Evolutionary conservation across 176 grass and related monocot species (phyloP), one percentile per base, ranked within the genome.

Genomic region (Aechmea fasciata): DNA sequence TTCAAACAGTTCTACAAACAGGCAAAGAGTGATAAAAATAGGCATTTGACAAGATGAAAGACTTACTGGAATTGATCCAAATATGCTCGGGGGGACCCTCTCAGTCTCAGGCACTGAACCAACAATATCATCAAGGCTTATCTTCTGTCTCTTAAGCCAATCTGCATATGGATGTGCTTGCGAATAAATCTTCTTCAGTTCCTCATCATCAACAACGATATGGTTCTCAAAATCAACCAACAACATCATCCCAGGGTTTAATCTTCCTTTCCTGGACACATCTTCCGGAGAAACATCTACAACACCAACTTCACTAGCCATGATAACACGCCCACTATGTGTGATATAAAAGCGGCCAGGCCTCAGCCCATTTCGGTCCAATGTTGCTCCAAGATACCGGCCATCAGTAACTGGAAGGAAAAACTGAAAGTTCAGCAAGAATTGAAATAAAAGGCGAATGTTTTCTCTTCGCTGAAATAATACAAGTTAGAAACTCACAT

Each of bases 201-300:
- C 87, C 73, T 93, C 94, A 82, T 99, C 94, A 75, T 99, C 89
- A 47, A 99, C 90, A 68, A 99, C 84, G 73, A 50, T 83, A 57
- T 88, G 94, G 69, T 99, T 99, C 69, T 99, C 89, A 47, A 99
- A 99, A 78, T 99, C 94, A 57, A 99, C 94, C 33, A 99, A 75
- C 47, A 99, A 69, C 94, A 99, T 99, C 94, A 99, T 99, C 70
- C 94, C 94, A 75, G 94, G 94, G 73, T 99, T 93, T 13, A 99
- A 75, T 49, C 94, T 86, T 66, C 94, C 94, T 78, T 99, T 99
- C 75, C 85, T 90, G 52, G 77, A 70, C 51, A 99, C 90, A 72
- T 99, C 90, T 78, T 82, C 72, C 10, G 94, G 69, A 76, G 89
- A 80, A 85, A 99, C 77, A 83, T 99, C 87, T 9, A 99, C 90